Evolutionary conservation across 2,329 filamentous ascomycete species (phyloP).

Genomic region (Cercospora zeae-maydis): DNA sequence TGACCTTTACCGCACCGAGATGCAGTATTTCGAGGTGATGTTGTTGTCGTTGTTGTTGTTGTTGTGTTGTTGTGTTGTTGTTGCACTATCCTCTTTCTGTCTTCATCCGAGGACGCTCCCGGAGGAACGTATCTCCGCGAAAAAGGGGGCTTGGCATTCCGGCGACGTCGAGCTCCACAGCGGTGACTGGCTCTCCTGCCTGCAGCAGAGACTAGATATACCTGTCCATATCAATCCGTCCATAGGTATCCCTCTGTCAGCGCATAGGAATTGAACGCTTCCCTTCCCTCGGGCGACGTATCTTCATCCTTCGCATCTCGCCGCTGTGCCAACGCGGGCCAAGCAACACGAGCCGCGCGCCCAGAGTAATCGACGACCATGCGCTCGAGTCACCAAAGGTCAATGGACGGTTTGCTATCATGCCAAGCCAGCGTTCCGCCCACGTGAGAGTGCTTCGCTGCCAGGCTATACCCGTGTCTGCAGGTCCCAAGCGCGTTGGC

Average conservation of each 20-base stretch:
- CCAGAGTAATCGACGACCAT: slow-evolving; percentile 5
- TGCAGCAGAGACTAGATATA: no score
- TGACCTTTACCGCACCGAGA: background rate
- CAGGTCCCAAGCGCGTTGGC: slow-evolving; percentile 3
- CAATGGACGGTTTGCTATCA: slow-evolving; percentile 9
- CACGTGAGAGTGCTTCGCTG: slow-evolving; percentile 8
- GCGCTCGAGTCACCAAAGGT: background rate
- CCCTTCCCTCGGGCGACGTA: background rate
- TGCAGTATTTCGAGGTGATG: background rate
- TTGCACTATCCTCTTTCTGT: background rate
- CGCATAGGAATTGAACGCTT: background rate
- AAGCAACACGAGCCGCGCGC: background rate
- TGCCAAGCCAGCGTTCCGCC: background rate
- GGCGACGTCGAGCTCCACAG: background rate
- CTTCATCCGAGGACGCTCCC: background rate
- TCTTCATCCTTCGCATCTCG: slow-evolving; percentile 7
- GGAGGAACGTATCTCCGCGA: background rate
- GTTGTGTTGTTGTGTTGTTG: background rate
- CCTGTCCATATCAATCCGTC: background rate
- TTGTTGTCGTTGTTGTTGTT: no score
- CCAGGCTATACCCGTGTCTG: background rate
- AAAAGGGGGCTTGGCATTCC: background rate
- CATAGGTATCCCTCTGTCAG: background rate
- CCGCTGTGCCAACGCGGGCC: background rate
- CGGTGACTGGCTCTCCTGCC: background rate